phyloP scores from a whole-genome alignment of 2,329 filamentous ascomycete species.

The Lachnellula subtilissima region DNA sequence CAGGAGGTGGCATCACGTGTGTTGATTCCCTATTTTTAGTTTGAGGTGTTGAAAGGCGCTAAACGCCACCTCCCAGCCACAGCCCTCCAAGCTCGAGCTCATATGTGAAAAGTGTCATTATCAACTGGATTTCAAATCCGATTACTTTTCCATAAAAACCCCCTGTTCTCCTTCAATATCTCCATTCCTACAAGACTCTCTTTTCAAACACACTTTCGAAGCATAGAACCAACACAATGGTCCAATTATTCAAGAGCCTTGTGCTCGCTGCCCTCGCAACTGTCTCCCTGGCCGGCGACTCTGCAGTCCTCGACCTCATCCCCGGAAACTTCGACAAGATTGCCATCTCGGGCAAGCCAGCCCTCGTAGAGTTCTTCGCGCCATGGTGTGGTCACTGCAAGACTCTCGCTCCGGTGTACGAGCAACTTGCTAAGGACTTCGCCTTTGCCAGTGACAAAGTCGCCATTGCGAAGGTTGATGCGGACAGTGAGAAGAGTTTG shows the following conservation, averaged over 20 bases:
- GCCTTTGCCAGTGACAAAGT: slow-evolving; percentile 68
- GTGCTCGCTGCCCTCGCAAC: slow-evolving; percentile 47
- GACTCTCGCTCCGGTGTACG: slow-evolving; percentile 88
- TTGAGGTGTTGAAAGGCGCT: background rate
- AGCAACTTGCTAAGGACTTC: slow-evolving; percentile 76
- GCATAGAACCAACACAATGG: slow-evolving; percentile 22
- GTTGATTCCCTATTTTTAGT: background rate
- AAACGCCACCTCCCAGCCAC: background rate
- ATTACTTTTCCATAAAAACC: background rate
- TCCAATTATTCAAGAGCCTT: slow-evolving; percentile 51
- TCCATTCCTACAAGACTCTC: background rate
- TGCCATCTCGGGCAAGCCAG: slow-evolving; percentile 88
- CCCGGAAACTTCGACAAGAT: slow-evolving; percentile 88
- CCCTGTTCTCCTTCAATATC: background rate
- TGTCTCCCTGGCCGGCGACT: slow-evolving; percentile 52
- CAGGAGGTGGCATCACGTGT: background rate
- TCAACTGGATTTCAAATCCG: slow-evolving; percentile 18
- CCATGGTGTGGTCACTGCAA: slow-evolving; percentile 99
- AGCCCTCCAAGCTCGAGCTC: background rate
- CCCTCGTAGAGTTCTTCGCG: slow-evolving; percentile 96
- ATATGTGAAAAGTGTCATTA: slow-evolving; percentile 12
- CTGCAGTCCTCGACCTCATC: slow-evolving; percentile 83
- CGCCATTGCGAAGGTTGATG: slow-evolving; percentile 92
- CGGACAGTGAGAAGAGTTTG: slow-evolving; percentile 78
- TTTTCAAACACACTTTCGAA: background rate